Base-by-base conservation (phyloP, 768 basidiomycete species). In the Tephrocybe sp. region DNA sequence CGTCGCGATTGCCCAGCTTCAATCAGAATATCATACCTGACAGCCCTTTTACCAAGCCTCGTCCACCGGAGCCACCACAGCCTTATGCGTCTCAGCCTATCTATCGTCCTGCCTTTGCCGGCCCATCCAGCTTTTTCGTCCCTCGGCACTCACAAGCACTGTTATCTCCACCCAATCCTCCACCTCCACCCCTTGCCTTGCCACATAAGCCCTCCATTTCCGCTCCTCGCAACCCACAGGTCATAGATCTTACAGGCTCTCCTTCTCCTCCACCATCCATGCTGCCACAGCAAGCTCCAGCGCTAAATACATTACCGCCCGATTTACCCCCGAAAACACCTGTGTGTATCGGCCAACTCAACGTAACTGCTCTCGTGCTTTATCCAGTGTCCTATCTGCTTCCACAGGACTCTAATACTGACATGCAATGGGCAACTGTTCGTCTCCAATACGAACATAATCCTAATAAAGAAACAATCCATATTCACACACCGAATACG, bases 261-360 rank as follows among this genome's bases (percentile, higher is more conserved):
- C 86, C 86, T 7, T 72, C 78, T 47, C 68, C 79, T 40, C 75
- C 76, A 11, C 76, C 77, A 2, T 51, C 61, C 1, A 64, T 65
- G 18, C 61, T 53, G 21, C 45, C 62, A 18, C 57, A 59, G 23
- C 65, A 63, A 39, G 52, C 49, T 50, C 59, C 55, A 45, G 61
- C 58, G 4, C 39, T 61, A 24, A 54, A 64, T n/a, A 3, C 18
- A 10, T 67, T 83, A 2, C 78, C 82, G 2, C 69, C 73, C 8
- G 84, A 88, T 38, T 66, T 89, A 15, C 76, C 86, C 5, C 87
- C 86, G 12, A 89, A 85, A 70, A 89, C 88, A 0, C 87, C 90
- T 13, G 83, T 94, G 45, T 94, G 93, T 64, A 92, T 94, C 41
- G 92, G 92, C 1, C 86, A 89, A 50, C 74, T 94, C 29, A 74